Percentiles rank a stretch among this genome's conserved stretches.
These are phyloP conservation scores for Stephania yunnanensis DNA, from an alignment of 164 flowering plant species.

Conservation along the genomic window DNA sequence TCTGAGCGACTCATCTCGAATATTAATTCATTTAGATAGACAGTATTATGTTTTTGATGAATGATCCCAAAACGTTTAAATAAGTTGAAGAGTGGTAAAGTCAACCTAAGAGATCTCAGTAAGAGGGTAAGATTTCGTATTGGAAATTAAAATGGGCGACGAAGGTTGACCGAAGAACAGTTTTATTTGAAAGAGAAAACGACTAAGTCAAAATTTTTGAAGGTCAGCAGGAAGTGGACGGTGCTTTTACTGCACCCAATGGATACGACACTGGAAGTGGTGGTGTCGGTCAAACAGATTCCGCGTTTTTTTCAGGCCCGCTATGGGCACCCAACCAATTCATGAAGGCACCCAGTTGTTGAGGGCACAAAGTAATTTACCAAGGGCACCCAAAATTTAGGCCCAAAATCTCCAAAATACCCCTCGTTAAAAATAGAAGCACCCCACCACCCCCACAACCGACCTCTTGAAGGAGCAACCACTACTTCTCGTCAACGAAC, in stretches of 20 bases:
- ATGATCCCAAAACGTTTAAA: neutral
- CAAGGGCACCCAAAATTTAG: too few relatives aligned
- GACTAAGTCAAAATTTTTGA: neutral
- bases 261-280: neutral
- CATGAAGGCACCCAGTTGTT: too few relatives aligned
- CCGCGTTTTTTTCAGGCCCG: too few relatives aligned
- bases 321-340: too few relatives aligned
- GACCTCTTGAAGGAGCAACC: too few relatives aligned
- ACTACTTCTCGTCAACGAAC: too few relatives aligned
- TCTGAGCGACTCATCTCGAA: neutral
- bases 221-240: neutral
- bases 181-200: neutral
- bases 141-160: neutral
- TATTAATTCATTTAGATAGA: neutral
- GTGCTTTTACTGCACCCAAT: neutral
- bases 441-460: too few relatives aligned
- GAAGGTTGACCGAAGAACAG: neutral
- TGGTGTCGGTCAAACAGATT: neutral
- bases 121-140: neutral
- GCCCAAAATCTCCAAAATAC: too few relatives aligned
- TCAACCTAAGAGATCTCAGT: neutral
- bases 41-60: neutral
- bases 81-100: constrained; percentile 4
- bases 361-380: too few relatives aligned
- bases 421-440: too few relatives aligned